Percentiles rank a stretch among this genome's conserved stretches.
phyloP scores from a whole-genome alignment of 192 early-diverging fungal genomes.

The Gigaspora rosea region DNA sequence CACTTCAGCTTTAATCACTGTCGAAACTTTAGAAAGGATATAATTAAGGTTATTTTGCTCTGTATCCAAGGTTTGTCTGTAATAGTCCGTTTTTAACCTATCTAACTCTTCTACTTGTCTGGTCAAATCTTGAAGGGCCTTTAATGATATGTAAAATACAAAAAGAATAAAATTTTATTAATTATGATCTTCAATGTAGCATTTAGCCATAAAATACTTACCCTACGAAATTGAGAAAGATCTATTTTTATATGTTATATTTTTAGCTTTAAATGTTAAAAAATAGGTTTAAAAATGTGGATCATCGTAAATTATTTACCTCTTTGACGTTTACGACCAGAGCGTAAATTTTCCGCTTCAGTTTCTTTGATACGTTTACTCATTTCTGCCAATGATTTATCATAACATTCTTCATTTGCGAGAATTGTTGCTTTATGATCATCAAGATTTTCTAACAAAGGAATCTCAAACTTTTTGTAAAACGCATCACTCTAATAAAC shows the following conservation, averaged over 20 bases:
- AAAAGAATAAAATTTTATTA: not conserved
- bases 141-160: not conserved
- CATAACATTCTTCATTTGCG: conserved; percentile 47
- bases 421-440: conserved; percentile 45
- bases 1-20: conserved; percentile 49
- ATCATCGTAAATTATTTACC: conserved; percentile 20
- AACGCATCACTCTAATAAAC: conserved; percentile 42
- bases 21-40: conserved; percentile 47
- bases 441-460: conserved; percentile 48
- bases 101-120: conserved; percentile 55
- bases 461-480: conserved; percentile 51
- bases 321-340: conserved; percentile 47
- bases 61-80: conserved; percentile 46
- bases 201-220: not conserved
- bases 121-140: conserved; percentile 45
- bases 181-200: not conserved
- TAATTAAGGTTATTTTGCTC: conserved; percentile 49
- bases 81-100: conserved; percentile 46
- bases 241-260: not conserved
- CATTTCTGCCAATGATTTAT: conserved; percentile 44
- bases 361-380: conserved; percentile 53
- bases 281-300: not conserved
- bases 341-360: conserved; percentile 46
- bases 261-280: not conserved
- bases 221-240: conserved; percentile 11